Percentiles rank a stretch among this genome's conserved stretches.
Evolutionary conservation across 768 basidiomycete genomes (phyloP).

Genomic region (Boletus rubroflammeus): DNA sequence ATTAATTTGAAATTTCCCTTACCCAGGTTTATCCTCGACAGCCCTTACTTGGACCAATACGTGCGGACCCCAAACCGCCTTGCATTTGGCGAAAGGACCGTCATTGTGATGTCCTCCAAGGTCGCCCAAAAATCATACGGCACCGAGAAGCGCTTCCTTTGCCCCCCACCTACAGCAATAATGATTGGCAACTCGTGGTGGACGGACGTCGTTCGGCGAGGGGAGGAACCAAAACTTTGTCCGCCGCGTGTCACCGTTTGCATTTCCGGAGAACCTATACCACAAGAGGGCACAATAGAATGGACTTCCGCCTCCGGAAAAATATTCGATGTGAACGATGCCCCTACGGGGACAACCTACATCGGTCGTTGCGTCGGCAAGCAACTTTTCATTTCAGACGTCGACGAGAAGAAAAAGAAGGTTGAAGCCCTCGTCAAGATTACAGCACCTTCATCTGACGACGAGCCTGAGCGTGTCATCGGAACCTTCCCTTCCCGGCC

Average conservation of each 20-base stretch:
- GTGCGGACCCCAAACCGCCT: conserved; percentile 81
- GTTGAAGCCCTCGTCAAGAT: conserved; percentile 92
- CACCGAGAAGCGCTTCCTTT: conserved; percentile 92
- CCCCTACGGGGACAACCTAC: conserved; percentile 80
- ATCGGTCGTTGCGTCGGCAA: conserved; percentile 93
- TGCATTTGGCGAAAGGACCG: conserved; percentile 87
- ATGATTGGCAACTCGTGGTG: conserved; percentile 96
- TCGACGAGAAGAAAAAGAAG: conserved; percentile 93
- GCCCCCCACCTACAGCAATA: conserved; percentile 90
- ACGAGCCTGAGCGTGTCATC: conserved; percentile 78
- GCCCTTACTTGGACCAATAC: conserved; percentile 83
- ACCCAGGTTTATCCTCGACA: conserved; percentile 28
- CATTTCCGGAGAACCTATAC: conserved; percentile 86
- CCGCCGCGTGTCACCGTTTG: conserved; percentile 84
- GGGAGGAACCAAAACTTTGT: conserved; percentile 69
- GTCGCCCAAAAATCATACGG: conserved; percentile 98
- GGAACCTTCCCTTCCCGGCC: conserved; percentile 89
- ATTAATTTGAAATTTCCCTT: conserved; percentile 17
- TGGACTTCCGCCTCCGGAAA: conserved; percentile 88
- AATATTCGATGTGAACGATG: conserved; percentile 75
- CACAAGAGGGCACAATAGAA: conserved; percentile 80
- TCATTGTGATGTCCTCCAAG: conserved; percentile 97
- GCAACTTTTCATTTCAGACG: conserved; percentile 91
- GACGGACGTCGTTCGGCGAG: conserved; percentile 73
- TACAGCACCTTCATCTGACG: conserved; percentile 73